These are phyloP conservation scores for Oryza nivara DNA, from an alignment of 176 grass and related monocot species.

Conservation along the genomic window DNA sequence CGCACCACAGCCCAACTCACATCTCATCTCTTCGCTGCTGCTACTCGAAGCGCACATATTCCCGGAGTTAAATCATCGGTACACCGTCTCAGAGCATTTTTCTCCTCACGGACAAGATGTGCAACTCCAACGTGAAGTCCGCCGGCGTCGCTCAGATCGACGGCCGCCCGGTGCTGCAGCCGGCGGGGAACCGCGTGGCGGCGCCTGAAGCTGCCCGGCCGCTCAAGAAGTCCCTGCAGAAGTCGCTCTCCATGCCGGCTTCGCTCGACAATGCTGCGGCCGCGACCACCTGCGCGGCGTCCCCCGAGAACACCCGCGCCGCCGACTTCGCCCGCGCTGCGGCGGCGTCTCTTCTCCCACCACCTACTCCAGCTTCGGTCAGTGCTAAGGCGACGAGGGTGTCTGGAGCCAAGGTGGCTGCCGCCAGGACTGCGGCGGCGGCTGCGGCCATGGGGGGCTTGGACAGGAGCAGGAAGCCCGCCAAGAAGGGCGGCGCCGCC, in stretches of 20 bases:
- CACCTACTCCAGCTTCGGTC: conserved; percentile 37
- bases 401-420: neutral
- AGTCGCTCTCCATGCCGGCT: conserved; percentile 69
- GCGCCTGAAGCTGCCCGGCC: conserved; percentile 46
- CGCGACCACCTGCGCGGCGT: neutral
- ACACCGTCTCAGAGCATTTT: neutral
- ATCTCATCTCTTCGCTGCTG: conserved; percentile 32
- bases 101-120: conserved; percentile 50
- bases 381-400: conserved; percentile 40
- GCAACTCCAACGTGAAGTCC: conserved; percentile 86
- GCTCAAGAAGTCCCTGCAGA: conserved; percentile 81
- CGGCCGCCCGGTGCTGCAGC: conserved; percentile 85
- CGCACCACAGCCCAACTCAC: conserved; percentile 22
- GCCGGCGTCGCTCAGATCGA: conserved; percentile 65
- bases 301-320: conserved; percentile 14
- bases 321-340: neutral
- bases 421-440: neutral
- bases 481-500: conserved; percentile 4
- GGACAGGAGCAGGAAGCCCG: conserved; percentile 43
- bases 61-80: conserved; percentile 18
- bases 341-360: neutral
- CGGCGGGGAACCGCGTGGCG: conserved; percentile 76
- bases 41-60: conserved; percentile 42
- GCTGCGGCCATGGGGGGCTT: neutral
- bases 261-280: conserved; percentile 20